Base-by-base conservation (phyloP, 2,329 filamentous ascomycete species). In the Annulohypoxylon truncatum region DNA sequence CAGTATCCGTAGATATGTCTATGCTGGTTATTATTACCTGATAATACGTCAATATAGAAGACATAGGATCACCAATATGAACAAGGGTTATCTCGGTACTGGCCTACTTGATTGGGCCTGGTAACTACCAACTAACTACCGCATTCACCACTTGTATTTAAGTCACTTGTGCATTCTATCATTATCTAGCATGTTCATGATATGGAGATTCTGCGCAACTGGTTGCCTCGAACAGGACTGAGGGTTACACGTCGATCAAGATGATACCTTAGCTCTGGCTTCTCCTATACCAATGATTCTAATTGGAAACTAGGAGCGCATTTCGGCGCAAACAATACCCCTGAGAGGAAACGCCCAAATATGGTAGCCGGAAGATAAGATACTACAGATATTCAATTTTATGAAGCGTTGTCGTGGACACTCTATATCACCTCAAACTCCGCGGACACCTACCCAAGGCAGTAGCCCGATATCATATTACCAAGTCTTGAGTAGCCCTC, bases 161-260 rank as follows among this genome's bases (percentile, higher is more conserved):
- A 51, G 44, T 31, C 6, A 20, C 24, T 35, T 15, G 18, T 47
- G 42, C 24, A 47, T 15, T 24, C 15, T 22, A 4, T 7, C 9
- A 26, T 24, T 13, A 13, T 24, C 28, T 48, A 12, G 38, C 15
- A 31, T 24, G 26, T 33, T 15, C 12, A 12, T 46, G 13, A 54
- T 47, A n/a, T 33, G 38, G 26, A 29, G 28, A 44, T 44, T 10
- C 26, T 31, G 33, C 18, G 24, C 20, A 52, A n/a, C 26, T 15
- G 28, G 6, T 46, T 64, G 24, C 24, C 60, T 28, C 54, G 47
- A 42, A 31, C 6, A 54, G 20, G 9, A 40, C 8, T 18, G 48
- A 44, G 35, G 26, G 42, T 54, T 58, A 22, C 20, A 66, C 54
- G 57, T 61, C 47, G 63, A 59, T 55, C 58, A 52, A 18, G 48